Percentiles rank a stretch among this genome's conserved stretches.
These are phyloP conservation scores for Pleodorina starrii DNA, from an alignment of 139 green algal genomes.

Conservation along the genomic window DNA sequence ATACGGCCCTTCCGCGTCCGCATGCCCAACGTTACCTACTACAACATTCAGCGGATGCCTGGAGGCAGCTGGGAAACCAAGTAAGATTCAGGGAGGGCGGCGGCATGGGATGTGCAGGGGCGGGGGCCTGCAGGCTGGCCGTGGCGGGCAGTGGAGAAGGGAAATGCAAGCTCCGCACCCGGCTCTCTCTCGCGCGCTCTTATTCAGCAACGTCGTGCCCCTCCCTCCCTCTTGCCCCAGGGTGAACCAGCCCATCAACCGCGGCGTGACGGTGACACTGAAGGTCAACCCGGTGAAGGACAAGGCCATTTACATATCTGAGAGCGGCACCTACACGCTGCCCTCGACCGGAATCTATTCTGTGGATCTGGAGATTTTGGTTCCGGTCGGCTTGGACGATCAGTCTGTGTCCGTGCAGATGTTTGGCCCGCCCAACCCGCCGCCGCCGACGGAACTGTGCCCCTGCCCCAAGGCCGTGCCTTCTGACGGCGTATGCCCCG, in stretches of 20 bases:
- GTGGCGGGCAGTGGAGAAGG: too few relatives aligned
- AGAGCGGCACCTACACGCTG: background rate
- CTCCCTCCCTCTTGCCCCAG: background rate
- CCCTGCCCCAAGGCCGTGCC: slow-evolving; percentile 31
- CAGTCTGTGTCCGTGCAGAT: slow-evolving; percentile 52
- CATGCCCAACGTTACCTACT: slow-evolving; percentile 37
- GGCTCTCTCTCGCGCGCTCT: too few relatives aligned
- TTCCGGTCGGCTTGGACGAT: slow-evolving; percentile 43
- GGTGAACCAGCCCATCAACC: slow-evolving; percentile 26
- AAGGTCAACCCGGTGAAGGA: background rate
- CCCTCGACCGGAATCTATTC: slow-evolving; percentile 8
- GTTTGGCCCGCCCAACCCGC: slow-evolving; percentile 50
- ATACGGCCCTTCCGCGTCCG: slow-evolving; percentile 2
- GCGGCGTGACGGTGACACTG: slow-evolving; percentile 1
- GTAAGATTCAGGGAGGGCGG: too few relatives aligned
- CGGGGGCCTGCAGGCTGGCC: too few relatives aligned
- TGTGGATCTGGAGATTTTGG: slow-evolving; percentile 40
- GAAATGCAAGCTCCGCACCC: too few relatives aligned
- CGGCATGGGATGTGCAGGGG: too few relatives aligned
- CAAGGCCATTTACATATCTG: background rate
- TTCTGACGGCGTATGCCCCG: background rate
- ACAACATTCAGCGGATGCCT: slow-evolving; percentile 42
- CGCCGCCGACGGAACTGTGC: slow-evolving; percentile 26
- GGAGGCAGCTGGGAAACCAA: background rate
- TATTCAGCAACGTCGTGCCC: background rate